Evolutionary conservation across 2,329 filamentous ascomycete species (phyloP).

Genomic region (Plenodomus lindquistii): DNA sequence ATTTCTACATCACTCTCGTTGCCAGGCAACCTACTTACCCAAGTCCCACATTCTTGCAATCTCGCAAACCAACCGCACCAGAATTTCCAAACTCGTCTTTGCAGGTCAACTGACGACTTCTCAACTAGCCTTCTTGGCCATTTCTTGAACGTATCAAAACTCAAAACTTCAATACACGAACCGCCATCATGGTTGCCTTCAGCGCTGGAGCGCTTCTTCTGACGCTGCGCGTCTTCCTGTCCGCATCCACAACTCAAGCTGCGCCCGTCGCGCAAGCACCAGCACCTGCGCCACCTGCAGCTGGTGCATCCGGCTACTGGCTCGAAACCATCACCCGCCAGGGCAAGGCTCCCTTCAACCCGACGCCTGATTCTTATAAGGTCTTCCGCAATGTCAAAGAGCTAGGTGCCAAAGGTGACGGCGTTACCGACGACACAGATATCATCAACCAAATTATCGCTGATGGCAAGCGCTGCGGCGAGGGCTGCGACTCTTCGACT

Average conservation of each 20-base stretch:
- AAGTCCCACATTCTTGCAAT: constrained; percentile 12
- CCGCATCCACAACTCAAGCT: constrained; percentile 32
- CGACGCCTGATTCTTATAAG: constrained; percentile 62
- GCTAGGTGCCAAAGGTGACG: constrained; percentile 58
- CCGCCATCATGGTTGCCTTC: constrained; percentile 45
- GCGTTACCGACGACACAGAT: constrained; percentile 77
- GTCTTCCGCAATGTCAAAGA: constrained; percentile 56
- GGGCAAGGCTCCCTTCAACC: constrained; percentile 68
- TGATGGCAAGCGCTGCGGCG: constrained; percentile 77
- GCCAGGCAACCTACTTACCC: constrained; percentile 20
- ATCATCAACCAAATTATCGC: constrained; percentile 86
- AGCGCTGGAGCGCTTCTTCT: constrained; percentile 43
- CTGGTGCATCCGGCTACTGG: constrained; percentile 63
- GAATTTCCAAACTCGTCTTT: constrained; percentile 22
- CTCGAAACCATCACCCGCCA: constrained; percentile 69
- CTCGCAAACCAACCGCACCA: constrained; percentile 13
- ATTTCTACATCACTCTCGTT: constrained; percentile 18
- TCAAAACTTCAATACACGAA: constrained; percentile 20
- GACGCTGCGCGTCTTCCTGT: constrained; percentile 42
- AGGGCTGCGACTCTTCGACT: constrained; percentile 81
- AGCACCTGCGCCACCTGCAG: constrained; percentile 18
- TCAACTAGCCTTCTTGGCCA: constrained; percentile 25
- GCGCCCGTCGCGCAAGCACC: constrained; percentile 33
- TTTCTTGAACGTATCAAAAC: constrained; percentile 15
- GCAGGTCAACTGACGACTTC: constrained; percentile 34